Evolutionary conservation across 106 monocot genomes (phyloP), one percentile per base, ranked within the genome.

Genomic region (Dendrobium officinale): DNA sequence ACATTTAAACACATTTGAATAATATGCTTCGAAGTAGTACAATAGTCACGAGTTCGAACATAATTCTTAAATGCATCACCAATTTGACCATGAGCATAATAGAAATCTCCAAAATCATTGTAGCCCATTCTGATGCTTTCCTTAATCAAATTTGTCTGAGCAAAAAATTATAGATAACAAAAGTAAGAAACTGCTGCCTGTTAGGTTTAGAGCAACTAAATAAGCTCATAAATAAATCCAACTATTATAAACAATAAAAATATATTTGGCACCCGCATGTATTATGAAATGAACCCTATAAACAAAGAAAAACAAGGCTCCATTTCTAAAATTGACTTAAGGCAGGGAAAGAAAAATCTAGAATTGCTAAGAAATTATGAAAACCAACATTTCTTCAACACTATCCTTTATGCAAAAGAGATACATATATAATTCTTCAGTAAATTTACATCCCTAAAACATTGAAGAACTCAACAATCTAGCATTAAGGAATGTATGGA

Each of bases 51-150:
- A 49, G 94, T 97, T 42, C 94, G 79, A 77, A 97, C 86, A 87
- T 92, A 94, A 77, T 80, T 92, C 80, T 97, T 97, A 79, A 97
- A 94, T 42, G 97, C 94, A 80, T 97, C 97, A 18, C 93, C 90
- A 66, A 97, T 89, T 48, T 86, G 85, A 22, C 97, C 92, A 82
- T 92, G 97, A 40, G 94, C 81, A 81, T 92, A 97, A 79, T 89
- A 94, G 82, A 94, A 97, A 78, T 98, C 94, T 41, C 92, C 97
- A 51, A 92, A 87, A 79, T 97, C 97, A 87, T 97, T 97, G 80
- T 94, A 89, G 15, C 97, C 97, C 97, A 97, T 97, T 81, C 97
- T 89, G 80, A 97, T 94, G 84, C 97, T 98, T 78, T 98, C 97
- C 78, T 97, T 97, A 44, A 97, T 97, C 75, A 97, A 81, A 80